Evolutionary conservation across 768 basidiomycete genomes (phyloP), one percentile per base, ranked within the genome.

Genomic region (Psilocybe azurescens): DNA sequence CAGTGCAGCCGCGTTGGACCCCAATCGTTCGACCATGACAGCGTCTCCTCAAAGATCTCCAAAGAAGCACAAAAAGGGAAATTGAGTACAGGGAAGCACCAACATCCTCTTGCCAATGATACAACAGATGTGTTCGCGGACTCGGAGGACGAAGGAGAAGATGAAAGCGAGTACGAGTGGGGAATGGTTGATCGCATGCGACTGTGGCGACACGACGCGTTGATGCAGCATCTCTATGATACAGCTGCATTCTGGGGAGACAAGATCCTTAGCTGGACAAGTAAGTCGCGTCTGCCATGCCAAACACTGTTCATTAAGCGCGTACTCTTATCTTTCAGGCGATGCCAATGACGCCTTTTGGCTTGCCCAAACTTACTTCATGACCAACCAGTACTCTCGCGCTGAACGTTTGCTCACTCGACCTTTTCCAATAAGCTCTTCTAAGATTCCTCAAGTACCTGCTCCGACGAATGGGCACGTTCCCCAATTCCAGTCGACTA

Each of bases 191-290:
- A 98, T 77, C 86, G 96, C 32, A 96, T 99, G 94, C 83, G 97
- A 60, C 78, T 95, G 48, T 99, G 97, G 97, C 81, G 97, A 46
- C 96, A 99, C 71, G 97, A 99, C 78, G 97, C 97, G 46, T 85
- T 99, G 66, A 95, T 96, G 89, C 97, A 99, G 75, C 97, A 99
- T 81, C 78, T 99, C 11, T 97, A 99, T 75, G 93, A 95, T 65
- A 97, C 96, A 0, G 97, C 97, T 2, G 90, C 92, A 5, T 99
- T 98, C 73, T 99, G 97, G 97, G 97, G 97, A 4, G 95, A 97
- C 79, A 99, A 99, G 75, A 89, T 99, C 50, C 81, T 98, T 51
- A 92, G 86, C 63, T 96, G 95, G 94, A 99, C 97, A 32, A 92
- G 97, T 98, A 71, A 67, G 87, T 83, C 68, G 62, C 72, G 75